phyloP scores from a whole-genome alignment of 176 grass and related monocot species.

The Oryza officinalis region DNA sequence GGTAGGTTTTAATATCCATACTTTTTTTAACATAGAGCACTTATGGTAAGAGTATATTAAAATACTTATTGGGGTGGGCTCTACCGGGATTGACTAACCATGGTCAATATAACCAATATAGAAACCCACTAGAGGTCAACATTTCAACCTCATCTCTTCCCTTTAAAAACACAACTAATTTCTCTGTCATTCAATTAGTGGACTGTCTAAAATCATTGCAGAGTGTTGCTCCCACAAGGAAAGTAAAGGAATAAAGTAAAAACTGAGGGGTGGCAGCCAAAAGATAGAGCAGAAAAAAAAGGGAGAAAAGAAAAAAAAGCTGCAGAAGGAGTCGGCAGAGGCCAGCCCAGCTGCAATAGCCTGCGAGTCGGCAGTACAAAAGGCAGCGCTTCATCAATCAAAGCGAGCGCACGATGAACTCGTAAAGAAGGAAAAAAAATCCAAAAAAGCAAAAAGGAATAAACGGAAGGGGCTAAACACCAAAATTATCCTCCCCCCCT shows the following conservation, averaged over 20 bases:
- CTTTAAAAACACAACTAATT: too few species aligned
- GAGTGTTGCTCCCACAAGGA: background rate
- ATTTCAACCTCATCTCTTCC: background rate
- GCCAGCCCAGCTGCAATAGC: background rate
- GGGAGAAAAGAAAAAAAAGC: background rate
- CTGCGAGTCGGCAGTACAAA: background rate
- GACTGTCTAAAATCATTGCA: background rate
- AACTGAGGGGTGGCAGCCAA: conserved; percentile 29
- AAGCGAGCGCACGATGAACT: conserved; percentile 39
- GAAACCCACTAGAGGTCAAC: background rate
- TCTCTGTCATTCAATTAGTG: background rate
- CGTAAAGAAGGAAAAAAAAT: conserved; percentile 16
- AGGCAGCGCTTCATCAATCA: conserved; percentile 15
- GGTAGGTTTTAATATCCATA: too few species aligned
- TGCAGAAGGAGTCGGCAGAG: background rate
- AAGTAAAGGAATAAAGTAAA: conserved; percentile 5
- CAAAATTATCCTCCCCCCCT: background rate
- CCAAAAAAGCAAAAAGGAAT: background rate
- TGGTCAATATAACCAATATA: too few species aligned
- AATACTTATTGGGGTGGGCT: too few species aligned
- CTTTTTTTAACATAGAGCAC: too few species aligned
- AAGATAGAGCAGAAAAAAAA: conserved; percentile 15
- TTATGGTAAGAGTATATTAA: too few species aligned
- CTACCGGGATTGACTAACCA: too few species aligned
- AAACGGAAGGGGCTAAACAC: conserved; percentile 20